These are phyloP conservation scores for Marasmius oreades DNA, from an alignment of 1,284 basidiomycete species.

Conservation along the genomic window DNA sequence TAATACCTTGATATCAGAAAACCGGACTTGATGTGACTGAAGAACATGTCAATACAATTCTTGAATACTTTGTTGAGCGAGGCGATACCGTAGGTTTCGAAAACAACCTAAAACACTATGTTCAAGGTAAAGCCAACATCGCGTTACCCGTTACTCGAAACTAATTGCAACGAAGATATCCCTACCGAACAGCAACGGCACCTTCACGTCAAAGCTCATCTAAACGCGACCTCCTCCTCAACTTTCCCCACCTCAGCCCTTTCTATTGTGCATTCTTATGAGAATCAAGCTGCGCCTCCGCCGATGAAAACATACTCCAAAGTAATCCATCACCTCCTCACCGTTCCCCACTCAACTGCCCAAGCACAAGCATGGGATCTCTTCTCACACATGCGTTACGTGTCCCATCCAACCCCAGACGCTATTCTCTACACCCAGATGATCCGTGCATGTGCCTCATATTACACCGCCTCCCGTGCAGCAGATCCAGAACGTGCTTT, in stretches of 20 bases:
- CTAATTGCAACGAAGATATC: conserved; percentile 25
- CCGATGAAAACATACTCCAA: conserved; percentile 66
- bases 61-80: conserved; percentile 45
- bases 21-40: conserved; percentile 36
- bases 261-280: conserved; percentile 61
- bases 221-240: conserved; percentile 37
- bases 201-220: conserved; percentile 61
- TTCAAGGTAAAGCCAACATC: conserved; percentile 34
- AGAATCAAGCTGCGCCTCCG: conserved; percentile 50
- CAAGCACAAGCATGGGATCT: conserved; percentile 88
- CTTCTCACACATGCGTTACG: conserved; percentile 94
- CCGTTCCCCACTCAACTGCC: conserved; percentile 42
- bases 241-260: conserved; percentile 56
- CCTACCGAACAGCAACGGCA: conserved; percentile 60
- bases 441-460: conserved; percentile 81
- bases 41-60: conserved; percentile 38
- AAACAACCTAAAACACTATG: conserved; percentile 36
- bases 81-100: conserved; percentile 49
- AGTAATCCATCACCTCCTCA: conserved; percentile 59
- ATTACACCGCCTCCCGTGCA: conserved; percentile 35
- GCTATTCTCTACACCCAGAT: conserved; percentile 77
- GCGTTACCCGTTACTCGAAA: background rate
- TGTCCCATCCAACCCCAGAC: conserved; percentile 83
- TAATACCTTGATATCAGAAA: conserved; percentile 26
- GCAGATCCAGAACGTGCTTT: conserved; percentile 88